Base-by-base conservation (phyloP, 2,329 filamentous ascomycete species). In the Verticillium albo-atrum region DNA sequence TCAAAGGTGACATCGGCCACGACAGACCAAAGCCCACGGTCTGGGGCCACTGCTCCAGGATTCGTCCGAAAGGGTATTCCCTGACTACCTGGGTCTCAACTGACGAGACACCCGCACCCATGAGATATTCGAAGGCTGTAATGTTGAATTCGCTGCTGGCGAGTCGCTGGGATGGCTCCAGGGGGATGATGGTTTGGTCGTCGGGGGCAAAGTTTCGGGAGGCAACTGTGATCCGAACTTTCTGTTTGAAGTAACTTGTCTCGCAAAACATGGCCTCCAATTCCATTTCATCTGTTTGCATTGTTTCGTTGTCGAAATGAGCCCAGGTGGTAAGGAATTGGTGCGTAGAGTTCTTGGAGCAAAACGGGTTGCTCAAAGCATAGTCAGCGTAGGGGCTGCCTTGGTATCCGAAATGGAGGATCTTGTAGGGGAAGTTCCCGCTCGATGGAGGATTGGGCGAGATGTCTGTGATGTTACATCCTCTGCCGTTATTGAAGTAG, bases 371-470 rank as follows among this genome's bases (percentile, higher is more conserved):
- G 65, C 60, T 47, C 15, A 83, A 57, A 34, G 71, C 61, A 65
- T 64, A 64, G 60, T 73, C 74, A 0, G 68, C 65, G 1, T 68
- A 70, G 0, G 74, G 60, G 3, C 71, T 68, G 1, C 72, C 65
- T 14, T 70, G 70, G 27, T 78, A 83, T 0, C 79, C 80, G 2
- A 80, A 69, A 55, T 82, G 83, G 1, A 71, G 63, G 47, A 76
- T 71, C 0, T 64, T 64, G 26, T 66, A 76, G 2, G 60, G 60
- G 5, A 3, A 6, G 1, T 67, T 59, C 4, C 67, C 66, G 0
- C 23, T 58, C 28, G 35, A 42, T n/a, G 25, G 57, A 4, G 66
- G 61, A 0, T 56, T 20, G 0, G 66, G 25, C 2, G 42, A 6
- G 0, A 68, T 61, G 1, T 65, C 42, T 0, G 70, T 66, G 1